Conservation (phyloP, 306 rosid genomes). For the Pueraria montana region DNA sequence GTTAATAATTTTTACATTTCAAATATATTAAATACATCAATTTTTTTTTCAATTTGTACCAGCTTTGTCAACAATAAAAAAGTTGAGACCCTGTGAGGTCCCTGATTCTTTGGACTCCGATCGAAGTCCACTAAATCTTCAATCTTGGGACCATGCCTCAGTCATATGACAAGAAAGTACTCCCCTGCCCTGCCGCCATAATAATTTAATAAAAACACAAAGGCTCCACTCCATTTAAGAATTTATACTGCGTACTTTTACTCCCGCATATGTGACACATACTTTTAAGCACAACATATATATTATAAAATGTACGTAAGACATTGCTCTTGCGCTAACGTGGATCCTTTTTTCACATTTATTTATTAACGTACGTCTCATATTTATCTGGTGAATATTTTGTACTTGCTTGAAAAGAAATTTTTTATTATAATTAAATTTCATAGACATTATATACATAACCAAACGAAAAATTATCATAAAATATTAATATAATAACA, state of each 20-base stretch:
- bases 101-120: background rate
- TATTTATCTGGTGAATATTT: background rate
- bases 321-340: background rate
- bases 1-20: background rate
- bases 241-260: background rate
- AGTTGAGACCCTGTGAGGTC: background rate
- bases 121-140: conserved; percentile 3
- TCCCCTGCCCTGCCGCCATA: conserved; percentile 24
- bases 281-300: background rate
- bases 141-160: conserved; percentile 20
- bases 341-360: background rate
- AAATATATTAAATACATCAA: background rate
- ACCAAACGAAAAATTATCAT: background rate
- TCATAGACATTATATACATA: background rate
- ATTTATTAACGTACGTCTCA: too few relatives aligned
- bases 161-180: background rate
- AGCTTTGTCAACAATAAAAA: background rate
- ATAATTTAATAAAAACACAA: conserved; percentile 1
- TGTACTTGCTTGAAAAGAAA: background rate
- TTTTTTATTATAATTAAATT: background rate
- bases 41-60: background rate
- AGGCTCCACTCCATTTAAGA: conserved; percentile 25
- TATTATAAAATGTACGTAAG: background rate
- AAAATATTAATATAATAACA: background rate
- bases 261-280: background rate